A percentile compares a stretch with the other conserved stretches of the same genome.
These are phyloP conservation scores for Jimgerdemannia flammicorona DNA, from an alignment of 192 early-diverging fungal genomes.

Conservation along the genomic window DNA sequence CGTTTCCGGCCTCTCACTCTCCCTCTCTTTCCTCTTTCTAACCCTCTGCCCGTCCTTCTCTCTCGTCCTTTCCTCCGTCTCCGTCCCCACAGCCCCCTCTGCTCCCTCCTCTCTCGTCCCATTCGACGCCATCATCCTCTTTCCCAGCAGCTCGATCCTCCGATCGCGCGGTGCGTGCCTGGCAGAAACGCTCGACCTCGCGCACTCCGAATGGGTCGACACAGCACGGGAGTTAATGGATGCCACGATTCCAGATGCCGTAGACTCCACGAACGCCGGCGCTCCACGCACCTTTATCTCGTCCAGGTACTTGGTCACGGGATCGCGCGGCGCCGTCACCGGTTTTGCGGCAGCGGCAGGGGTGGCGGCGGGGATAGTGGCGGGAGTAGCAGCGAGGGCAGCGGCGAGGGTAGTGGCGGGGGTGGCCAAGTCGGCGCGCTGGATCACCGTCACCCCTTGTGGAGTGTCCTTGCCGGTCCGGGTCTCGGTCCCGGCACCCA, in stretches of 20 bases:
- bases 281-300: neutral
- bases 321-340: too few species aligned
- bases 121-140: neutral
- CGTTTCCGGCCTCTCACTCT: neutral
- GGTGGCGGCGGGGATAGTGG: neutral
- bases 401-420: neutral
- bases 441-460: too few species aligned
- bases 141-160: conserved; percentile 10
- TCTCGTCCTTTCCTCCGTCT: conserved; percentile 2
- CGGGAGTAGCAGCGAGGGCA: neutral
- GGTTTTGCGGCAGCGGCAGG: neutral
- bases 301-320: neutral
- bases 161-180: conserved; percentile 14
- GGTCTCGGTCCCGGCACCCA: too few species aligned
- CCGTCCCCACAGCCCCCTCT: conserved; percentile 8
- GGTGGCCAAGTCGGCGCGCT: neutral
- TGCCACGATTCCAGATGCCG: neutral
- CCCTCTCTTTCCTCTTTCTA: neutral
- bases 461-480: too few species aligned
- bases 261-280: neutral
- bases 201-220: neutral
- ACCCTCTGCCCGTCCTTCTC: neutral
- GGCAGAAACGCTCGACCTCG: conserved; percentile 9
- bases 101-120: neutral
- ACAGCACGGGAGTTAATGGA: neutral